phyloP scores from a whole-genome alignment of 176 grass and related monocot genomes.

The Carex parvula region DNA sequence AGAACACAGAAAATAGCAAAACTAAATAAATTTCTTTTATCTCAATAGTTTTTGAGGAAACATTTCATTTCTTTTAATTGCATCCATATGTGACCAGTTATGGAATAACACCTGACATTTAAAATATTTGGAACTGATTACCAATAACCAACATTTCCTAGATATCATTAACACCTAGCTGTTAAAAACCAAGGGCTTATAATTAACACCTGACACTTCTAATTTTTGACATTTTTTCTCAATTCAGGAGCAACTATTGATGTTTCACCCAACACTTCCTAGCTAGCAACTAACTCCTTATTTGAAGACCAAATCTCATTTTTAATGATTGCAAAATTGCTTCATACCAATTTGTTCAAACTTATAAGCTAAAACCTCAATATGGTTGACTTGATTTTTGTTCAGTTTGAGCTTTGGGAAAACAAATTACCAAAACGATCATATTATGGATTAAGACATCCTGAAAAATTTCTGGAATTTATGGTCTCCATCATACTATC shows the following conservation, averaged over 20 bases:
- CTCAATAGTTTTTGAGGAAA: not conserved
- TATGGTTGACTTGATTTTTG: not conserved
- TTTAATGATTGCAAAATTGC: not conserved
- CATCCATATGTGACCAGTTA: not conserved
- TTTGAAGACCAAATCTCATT: not conserved
- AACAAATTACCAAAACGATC: not conserved
- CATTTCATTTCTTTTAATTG: not conserved
- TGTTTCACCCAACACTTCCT: not conserved
- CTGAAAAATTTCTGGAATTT: not conserved
- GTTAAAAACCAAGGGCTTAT: not conserved
- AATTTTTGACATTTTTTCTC: not conserved
- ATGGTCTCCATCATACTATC: not conserved
- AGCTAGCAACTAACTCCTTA: not conserved
- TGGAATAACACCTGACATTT: not conserved
- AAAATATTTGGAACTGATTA: not conserved
- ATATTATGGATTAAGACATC: not conserved
- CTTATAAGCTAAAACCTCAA: not conserved
- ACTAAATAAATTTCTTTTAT: too few species aligned
- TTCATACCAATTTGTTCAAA: not conserved
- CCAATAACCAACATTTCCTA: not conserved
- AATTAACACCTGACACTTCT: not conserved
- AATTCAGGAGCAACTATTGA: not conserved
- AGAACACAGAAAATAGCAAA: not conserved
- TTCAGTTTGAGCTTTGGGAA: not conserved
- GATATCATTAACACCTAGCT: not conserved